Conservation (phyloP, 192 early-diverging fungal genomes). For the Haplosporangium gracile region DNA sequence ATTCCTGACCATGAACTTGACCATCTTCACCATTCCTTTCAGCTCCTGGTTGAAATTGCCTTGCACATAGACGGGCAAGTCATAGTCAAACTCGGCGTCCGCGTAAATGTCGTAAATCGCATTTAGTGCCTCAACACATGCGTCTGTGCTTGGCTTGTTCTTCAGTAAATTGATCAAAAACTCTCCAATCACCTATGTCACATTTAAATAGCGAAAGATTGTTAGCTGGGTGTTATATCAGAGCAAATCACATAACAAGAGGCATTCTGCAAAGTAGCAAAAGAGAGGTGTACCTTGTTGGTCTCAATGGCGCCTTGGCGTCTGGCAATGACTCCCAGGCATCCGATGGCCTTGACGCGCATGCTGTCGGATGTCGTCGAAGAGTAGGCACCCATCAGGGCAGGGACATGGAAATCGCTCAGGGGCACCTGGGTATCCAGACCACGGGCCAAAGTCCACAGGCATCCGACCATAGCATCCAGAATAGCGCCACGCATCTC, state of each 20-base stretch:
- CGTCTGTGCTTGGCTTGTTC: conserved; percentile 56
- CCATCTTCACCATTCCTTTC: conserved; percentile 60
- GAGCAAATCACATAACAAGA: neutral
- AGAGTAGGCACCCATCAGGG: conserved; percentile 60
- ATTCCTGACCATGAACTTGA: conserved; percentile 65
- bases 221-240: neutral
- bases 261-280: neutral
- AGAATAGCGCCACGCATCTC: conserved; percentile 67
- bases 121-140: conserved; percentile 83
- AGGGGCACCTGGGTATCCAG: conserved; percentile 68
- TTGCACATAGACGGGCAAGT: conserved; percentile 85
- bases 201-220: neutral
- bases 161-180: conserved; percentile 70
- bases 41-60: conserved; percentile 72
- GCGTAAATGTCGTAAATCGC: conserved; percentile 91
- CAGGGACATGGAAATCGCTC: conserved; percentile 54
- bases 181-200: conserved; percentile 69
- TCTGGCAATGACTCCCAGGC: conserved; percentile 79
- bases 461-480: conserved; percentile 77
- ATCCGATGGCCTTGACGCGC: conserved; percentile 79
- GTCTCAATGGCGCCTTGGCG: conserved; percentile 74
- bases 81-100: conserved; percentile 86
- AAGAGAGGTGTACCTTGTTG: conserved; percentile 70
- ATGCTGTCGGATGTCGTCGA: conserved; percentile 59
- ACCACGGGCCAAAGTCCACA: conserved; percentile 84